Percentiles rank a stretch among this genome's conserved stretches.
Conservation (phyloP, 1,284 basidiomycete species). For the Grifola frondosa region DNA sequence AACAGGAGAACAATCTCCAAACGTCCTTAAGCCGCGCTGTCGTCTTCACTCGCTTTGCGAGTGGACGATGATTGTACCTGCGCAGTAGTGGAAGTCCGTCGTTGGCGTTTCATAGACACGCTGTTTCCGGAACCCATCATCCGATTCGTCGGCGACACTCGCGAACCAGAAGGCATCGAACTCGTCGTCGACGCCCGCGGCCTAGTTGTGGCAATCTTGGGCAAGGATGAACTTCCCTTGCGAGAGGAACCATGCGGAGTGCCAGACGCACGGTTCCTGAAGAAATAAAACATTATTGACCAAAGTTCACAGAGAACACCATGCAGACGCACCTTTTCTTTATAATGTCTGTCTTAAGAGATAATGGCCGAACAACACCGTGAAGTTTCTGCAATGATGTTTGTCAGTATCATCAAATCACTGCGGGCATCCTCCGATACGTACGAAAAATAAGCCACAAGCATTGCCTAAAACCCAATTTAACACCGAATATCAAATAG, state of each 20-base stretch:
- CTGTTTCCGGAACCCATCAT: conserved; percentile 34
- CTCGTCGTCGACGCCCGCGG: conserved; percentile 65
- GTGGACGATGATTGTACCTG: conserved; percentile 33
- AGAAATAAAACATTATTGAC: conserved; percentile 11
- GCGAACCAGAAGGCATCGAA: conserved; percentile 47
- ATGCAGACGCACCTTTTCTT: conserved; percentile 80
- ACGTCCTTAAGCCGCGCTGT: conserved; percentile 28
- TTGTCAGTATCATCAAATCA: conserved; percentile 13
- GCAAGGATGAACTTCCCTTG: conserved; percentile 56
- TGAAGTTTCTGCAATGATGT: conserved; percentile 78
- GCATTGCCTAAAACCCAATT: conserved; percentile 59
- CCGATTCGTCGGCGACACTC: conserved; percentile 38
- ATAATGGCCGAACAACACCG: conserved; percentile 90
- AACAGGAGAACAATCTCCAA: conserved; percentile 12
- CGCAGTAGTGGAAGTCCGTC: conserved; percentile 67
- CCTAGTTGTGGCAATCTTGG: conserved; percentile 69
- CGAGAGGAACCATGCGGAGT: conserved; percentile 60
- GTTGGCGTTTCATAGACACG: conserved; percentile 72
- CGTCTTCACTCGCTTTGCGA: conserved; percentile 35
- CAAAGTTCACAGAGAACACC: conserved; percentile 2
- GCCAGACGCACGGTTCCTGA: conserved; percentile 77
- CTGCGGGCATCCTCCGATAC: no score
- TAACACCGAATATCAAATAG: conserved; percentile 15
- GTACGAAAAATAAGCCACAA: conserved; percentile 87
- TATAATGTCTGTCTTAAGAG: conserved; percentile 95